Conservation (phyloP, 1,284 basidiomycete species). For the Ganoderma meredithae region DNA sequence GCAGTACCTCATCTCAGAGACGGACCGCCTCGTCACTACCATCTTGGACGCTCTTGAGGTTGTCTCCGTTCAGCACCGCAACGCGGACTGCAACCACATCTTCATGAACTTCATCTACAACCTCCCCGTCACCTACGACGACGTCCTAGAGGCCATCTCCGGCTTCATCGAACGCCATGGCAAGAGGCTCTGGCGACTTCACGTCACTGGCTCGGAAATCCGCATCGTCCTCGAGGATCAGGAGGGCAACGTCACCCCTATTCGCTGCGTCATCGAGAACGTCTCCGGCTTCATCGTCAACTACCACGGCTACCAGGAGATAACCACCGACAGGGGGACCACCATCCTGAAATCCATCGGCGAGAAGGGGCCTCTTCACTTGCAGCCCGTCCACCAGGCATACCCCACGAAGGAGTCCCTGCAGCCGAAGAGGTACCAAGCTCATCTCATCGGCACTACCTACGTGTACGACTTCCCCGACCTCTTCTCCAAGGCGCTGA, state of each 20-base stretch:
- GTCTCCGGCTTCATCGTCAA: conserved; percentile 99
- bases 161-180: conserved; percentile 99
- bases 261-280: conserved; percentile 98
- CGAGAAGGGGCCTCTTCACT: conserved; percentile 91
- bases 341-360: conserved; percentile 97
- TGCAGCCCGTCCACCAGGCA: conserved; percentile 90
- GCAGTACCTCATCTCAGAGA: conserved; percentile 98
- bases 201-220: conserved; percentile 98
- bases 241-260: conserved; percentile 92
- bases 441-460: conserved; percentile 98
- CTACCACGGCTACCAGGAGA: conserved; percentile 99
- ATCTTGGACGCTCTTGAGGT: conserved; percentile 96
- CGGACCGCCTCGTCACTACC: conserved; percentile 94
- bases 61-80: conserved; percentile 85
- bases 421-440: conserved; percentile 98
- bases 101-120: conserved; percentile 99
- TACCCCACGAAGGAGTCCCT: conserved; percentile 99
- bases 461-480: conserved; percentile 99
- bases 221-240: conserved; percentile 93
- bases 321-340: conserved; percentile 93
- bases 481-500: conserved; percentile 95
- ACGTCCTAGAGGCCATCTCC: conserved; percentile 93
- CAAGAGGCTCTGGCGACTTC: conserved; percentile 96
- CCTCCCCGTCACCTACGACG: conserved; percentile 94
- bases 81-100: conserved; percentile 95